A percentile compares a stretch with the other conserved stretches of the same genome.
These are phyloP conservation scores for Alloteropsis angusta DNA, from an alignment of 202 grass and related monocot species.

Conservation along the genomic window DNA sequence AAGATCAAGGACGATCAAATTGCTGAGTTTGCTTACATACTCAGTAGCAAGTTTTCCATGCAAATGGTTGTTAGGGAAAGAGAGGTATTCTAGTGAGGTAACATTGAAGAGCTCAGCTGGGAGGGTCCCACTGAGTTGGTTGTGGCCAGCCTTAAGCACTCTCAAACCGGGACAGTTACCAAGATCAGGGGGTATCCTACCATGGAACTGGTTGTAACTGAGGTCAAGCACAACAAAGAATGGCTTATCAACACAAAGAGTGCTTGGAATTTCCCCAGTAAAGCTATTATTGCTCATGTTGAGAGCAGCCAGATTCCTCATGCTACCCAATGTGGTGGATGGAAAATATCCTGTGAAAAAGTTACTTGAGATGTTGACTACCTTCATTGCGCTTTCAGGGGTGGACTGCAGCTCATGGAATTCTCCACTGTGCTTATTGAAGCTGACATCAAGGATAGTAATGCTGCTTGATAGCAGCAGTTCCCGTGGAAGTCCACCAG, in stretches of 20 bases:
- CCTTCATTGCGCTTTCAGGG: slow-evolving; percentile 7
- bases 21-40: slow-evolving; percentile 21
- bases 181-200: slow-evolving; percentile 9
- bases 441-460: slow-evolving; percentile 36
- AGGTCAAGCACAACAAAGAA: slow-evolving; percentile 9
- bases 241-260: slow-evolving; percentile 20
- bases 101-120: slow-evolving; percentile 30
- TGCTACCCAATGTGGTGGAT: neutral
- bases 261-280: slow-evolving; percentile 12
- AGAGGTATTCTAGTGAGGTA: slow-evolving; percentile 17
- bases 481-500: slow-evolving; percentile 7
- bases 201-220: slow-evolving; percentile 29
- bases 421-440: slow-evolving; percentile 21
- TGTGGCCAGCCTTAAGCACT: neutral
- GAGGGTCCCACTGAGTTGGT: slow-evolving; percentile 18
- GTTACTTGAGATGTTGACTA: slow-evolving; percentile 52
- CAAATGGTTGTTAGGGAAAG: slow-evolving; percentile 27
- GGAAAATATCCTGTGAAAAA: slow-evolving; percentile 23
- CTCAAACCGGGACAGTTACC: slow-evolving; percentile 32
- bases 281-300: slow-evolving; percentile 55
- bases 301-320: slow-evolving; percentile 24
- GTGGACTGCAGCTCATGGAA: slow-evolving; percentile 10
- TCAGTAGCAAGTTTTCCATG: slow-evolving; percentile 5
- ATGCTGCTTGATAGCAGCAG: slow-evolving; percentile 28
- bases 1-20: slow-evolving; percentile 40